Conservation (phyloP, 1,139 yeast genomes). For the Hyphopichia buzzinii region DNA sequence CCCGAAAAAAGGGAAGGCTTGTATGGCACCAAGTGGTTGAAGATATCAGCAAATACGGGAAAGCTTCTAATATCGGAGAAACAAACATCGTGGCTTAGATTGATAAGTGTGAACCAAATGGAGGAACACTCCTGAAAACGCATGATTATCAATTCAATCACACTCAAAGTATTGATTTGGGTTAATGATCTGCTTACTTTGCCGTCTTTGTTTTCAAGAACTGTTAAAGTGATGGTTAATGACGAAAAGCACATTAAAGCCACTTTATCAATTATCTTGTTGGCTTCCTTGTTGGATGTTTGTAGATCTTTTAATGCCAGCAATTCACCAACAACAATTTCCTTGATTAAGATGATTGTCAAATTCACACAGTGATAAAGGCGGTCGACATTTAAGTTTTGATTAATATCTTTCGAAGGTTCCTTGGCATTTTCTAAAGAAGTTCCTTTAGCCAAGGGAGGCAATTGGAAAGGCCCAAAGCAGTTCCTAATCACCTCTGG, state of each 20-base stretch:
- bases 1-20: no score
- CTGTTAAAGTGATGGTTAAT: no score
- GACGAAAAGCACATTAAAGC: no score
- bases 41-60: slow-evolving; percentile 17
- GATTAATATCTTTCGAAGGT: slow-evolving; percentile 9
- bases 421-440: slow-evolving; percentile 1
- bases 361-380: no score
- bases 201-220: no score
- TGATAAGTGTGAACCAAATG: slow-evolving; percentile 28
- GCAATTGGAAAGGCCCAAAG: slow-evolving; percentile 18
- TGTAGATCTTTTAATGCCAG: background rate
- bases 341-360: no score
- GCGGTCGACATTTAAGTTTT: no score
- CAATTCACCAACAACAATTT: no score
- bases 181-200: no score
- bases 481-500: slow-evolving; percentile 15
- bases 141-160: background rate
- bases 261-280: slow-evolving; percentile 13
- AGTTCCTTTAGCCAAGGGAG: slow-evolving; percentile 26
- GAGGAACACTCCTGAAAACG: slow-evolving; percentile 8
- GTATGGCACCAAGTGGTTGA: slow-evolving; percentile 19
- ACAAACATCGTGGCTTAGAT: slow-evolving; percentile 30
- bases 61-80: slow-evolving; percentile 24
- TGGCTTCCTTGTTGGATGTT: no score
- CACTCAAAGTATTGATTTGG: background rate